Percentiles rank a stretch among this genome's conserved stretches.
Conservation (phyloP, 192 early-diverging fungal species). For the Entomortierella parvispora region DNA sequence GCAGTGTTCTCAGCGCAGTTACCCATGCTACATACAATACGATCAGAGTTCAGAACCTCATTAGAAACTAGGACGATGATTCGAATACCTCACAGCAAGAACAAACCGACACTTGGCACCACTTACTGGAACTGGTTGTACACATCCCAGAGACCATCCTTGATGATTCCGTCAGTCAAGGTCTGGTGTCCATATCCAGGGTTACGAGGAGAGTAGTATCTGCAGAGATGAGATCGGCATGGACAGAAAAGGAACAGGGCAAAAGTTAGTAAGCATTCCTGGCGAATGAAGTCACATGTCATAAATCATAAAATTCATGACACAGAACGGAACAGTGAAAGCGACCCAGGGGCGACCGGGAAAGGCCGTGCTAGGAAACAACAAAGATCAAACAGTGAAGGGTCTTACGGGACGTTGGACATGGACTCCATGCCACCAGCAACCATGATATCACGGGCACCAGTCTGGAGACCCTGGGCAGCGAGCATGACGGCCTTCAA, state of each 20-base stretch:
- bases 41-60: too few species aligned
- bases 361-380: too few species aligned
- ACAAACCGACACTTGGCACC: background rate
- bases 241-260: conserved; percentile 11
- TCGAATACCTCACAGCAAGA: background rate
- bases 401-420: conserved; percentile 88
- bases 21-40: conserved; percentile 56
- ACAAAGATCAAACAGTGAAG: too few species aligned
- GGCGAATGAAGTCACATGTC: conserved; percentile 33
- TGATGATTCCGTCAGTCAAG: conserved; percentile 87
- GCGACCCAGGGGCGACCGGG: too few species aligned
- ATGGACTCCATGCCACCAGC: conserved; percentile 98
- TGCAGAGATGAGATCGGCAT: conserved; percentile 23
- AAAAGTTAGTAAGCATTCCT: background rate
- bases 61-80: too few species aligned
- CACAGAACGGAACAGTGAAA: too few species aligned
- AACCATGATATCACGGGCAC: conserved; percentile 83
- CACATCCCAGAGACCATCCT: conserved; percentile 96
- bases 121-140: conserved; percentile 90
- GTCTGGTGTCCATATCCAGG: conserved; percentile 84
- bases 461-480: conserved; percentile 83
- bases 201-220: conserved; percentile 70
- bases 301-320: background rate
- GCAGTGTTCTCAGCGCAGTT: conserved; percentile 90
- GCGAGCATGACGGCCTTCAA: conserved; percentile 97